These are phyloP conservation scores for Kodamaea ohmeri DNA, from an alignment of 1,139 yeast genomes.

Conservation along the genomic window DNA sequence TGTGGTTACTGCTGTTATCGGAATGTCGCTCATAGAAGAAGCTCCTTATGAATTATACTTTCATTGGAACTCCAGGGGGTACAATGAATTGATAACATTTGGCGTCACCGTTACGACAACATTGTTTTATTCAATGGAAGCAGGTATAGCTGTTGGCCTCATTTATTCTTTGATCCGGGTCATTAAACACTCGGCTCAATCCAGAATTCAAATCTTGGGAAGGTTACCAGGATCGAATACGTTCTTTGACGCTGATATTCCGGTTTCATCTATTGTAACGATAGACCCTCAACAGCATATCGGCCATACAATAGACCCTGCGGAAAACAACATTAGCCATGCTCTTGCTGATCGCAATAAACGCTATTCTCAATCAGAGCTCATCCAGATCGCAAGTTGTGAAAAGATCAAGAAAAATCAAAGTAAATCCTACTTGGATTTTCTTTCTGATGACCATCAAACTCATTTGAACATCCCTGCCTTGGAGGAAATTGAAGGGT, in stretches of 20 bases:
- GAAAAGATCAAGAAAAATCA: constrained; percentile 9
- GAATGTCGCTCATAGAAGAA: constrained; percentile 76
- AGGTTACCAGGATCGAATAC: constrained; percentile 74
- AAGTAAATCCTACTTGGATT: constrained; percentile 24
- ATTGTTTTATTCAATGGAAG: constrained; percentile 78
- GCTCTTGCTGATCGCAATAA: not conserved
- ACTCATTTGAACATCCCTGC: constrained; percentile 39
- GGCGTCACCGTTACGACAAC: constrained; percentile 71
- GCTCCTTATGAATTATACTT: constrained; percentile 78
- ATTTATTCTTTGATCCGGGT: constrained; percentile 77
- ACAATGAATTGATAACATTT: constrained; percentile 73
- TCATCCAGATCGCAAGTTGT: constrained; percentile 10
- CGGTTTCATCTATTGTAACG: constrained; percentile 12
- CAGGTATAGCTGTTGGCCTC: constrained; percentile 86
- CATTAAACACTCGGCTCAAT: constrained; percentile 78
- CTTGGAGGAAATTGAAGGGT: constrained; percentile 78
- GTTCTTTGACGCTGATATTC: constrained; percentile 74
- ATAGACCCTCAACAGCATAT: not conserved
- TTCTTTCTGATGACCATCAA: constrained; percentile 37
- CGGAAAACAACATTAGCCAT: not conserved
- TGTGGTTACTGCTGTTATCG: constrained; percentile 78
- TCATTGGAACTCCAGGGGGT: constrained; percentile 73
- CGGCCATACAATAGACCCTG: not conserved
- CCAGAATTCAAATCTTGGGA: constrained; percentile 87
- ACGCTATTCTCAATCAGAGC: constrained; percentile 6